Conservation (phyloP, 2,329 filamentous ascomycete species). For the Colletotrichum truncatum region DNA sequence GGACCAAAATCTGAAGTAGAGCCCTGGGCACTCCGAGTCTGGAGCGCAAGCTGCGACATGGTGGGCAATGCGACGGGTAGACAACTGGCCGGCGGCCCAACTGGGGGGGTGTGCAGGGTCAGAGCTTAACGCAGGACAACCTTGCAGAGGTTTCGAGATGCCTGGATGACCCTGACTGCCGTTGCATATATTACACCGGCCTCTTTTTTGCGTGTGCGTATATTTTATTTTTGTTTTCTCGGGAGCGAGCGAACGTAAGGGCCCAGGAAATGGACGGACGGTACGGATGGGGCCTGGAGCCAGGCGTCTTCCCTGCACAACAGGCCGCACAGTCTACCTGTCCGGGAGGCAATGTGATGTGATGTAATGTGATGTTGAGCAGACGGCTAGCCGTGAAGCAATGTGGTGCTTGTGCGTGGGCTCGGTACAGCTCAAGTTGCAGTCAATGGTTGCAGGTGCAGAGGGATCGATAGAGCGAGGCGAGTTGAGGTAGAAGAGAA, state of each 20-base stretch:
- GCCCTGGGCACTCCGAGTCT: slow-evolving; percentile 49
- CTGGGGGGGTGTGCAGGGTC: slow-evolving; percentile 39
- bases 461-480: background rate
- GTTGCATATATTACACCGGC: slow-evolving; percentile 50
- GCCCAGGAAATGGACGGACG: slow-evolving; percentile 7
- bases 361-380: background rate
- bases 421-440: background rate
- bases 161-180: slow-evolving; percentile 55
- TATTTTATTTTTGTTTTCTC: slow-evolving; percentile 15
- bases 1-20: slow-evolving; percentile 41
- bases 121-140: slow-evolving; percentile 42
- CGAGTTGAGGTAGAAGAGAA: slow-evolving; percentile 1
- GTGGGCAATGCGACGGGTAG: slow-evolving; percentile 50
- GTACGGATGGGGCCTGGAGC: background rate
- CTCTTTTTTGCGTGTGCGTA: slow-evolving; percentile 1
- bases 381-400: background rate
- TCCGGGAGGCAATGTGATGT: background rate
- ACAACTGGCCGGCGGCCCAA: slow-evolving; percentile 36
- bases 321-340: background rate
- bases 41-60: slow-evolving; percentile 64
- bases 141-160: slow-evolving; percentile 45
- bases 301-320: slow-evolving; percentile 9
- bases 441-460: background rate
- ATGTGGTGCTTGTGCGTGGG: background rate
- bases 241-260: slow-evolving; percentile 18